phyloP scores from a whole-genome alignment of 441 rosid genomes.

The Cnidoscolus chayamansa region DNA sequence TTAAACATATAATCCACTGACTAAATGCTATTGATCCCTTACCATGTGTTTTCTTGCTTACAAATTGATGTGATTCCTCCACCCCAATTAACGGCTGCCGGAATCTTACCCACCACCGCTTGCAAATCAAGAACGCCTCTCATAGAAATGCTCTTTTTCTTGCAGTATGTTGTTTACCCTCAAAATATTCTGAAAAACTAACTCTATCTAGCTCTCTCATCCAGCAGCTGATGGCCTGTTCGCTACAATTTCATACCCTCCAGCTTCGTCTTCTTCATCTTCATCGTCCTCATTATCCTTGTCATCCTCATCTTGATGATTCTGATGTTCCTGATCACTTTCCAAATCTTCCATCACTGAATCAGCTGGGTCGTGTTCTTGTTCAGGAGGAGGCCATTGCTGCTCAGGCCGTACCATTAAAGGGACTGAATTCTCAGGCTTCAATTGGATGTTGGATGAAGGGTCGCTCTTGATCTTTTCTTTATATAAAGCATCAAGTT shows the following conservation, averaged over 20 bases:
- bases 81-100: conserved; percentile 23
- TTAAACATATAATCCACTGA: conserved; percentile 37
- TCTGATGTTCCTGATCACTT: conserved; percentile 34
- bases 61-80: conserved; percentile 22
- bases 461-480: conserved; percentile 38
- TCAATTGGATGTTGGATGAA: conserved; percentile 22
- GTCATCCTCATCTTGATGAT: conserved; percentile 38
- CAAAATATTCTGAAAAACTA: no score
- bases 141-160: no score
- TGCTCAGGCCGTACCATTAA: conserved; percentile 70
- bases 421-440: conserved; percentile 50
- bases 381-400: conserved; percentile 51
- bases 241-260: conserved; percentile 56
- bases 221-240: conserved; percentile 39
- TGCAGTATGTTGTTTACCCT: no score
- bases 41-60: conserved; percentile 21
- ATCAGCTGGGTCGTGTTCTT: conserved; percentile 14
- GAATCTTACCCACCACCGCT: conserved; percentile 14
- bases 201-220: conserved; percentile 17
- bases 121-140: no score
- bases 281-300: conserved; percentile 34
- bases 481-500: conserved; percentile 66
- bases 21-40: conserved; percentile 26
- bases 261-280: conserved; percentile 36
- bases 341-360: conserved; percentile 41